These are phyloP conservation scores for Helotiales sp. DNA, from an alignment of 2,329 filamentous ascomycete genomes.

Conservation along the genomic window DNA sequence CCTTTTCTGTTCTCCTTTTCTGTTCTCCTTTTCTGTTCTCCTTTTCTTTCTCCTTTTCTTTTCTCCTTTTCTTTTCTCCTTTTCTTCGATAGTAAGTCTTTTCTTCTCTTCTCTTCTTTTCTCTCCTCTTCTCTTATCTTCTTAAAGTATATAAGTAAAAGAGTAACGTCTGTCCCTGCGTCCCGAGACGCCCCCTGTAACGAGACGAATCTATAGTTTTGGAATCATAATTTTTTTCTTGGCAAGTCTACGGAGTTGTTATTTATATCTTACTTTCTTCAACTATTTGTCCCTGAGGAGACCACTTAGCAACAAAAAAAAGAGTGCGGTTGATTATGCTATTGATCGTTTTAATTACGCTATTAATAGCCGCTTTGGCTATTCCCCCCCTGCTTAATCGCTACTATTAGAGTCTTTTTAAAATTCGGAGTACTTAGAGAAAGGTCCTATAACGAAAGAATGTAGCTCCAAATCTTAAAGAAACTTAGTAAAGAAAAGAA, in stretches of 20 bases:
- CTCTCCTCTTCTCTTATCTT: too few relatives aligned
- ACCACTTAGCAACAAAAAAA: conserved; percentile 20
- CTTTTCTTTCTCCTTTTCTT: too few relatives aligned
- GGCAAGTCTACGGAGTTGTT: conserved; percentile 17
- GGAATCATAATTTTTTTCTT: conserved; percentile 18
- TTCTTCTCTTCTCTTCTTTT: too few relatives aligned
- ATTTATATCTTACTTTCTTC: conserved; percentile 21
- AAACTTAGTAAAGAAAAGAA: conserved; percentile 4
- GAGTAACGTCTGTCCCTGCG: conserved; percentile 13
- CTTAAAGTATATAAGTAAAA: background rate
- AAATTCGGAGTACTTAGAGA: conserved; percentile 16
- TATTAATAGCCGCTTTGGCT: conserved; percentile 13
- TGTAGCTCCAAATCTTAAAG: background rate
- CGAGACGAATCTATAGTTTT: conserved; percentile 17
- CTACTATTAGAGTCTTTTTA: conserved; percentile 16
- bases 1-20: too few relatives aligned
- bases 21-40: too few relatives aligned
- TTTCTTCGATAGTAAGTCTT: too few relatives aligned
- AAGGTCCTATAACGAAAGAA: conserved; percentile 1
- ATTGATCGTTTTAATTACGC: conserved; percentile 9
- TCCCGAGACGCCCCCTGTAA: conserved; percentile 1
- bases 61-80: too few relatives aligned
- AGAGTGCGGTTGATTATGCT: too few relatives aligned
- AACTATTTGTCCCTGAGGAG: conserved; percentile 24
- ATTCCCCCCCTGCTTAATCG: conserved; percentile 18